Conservation (phyloP, 169 alveolate genomes). For the Plasmodium relictum region DNA sequence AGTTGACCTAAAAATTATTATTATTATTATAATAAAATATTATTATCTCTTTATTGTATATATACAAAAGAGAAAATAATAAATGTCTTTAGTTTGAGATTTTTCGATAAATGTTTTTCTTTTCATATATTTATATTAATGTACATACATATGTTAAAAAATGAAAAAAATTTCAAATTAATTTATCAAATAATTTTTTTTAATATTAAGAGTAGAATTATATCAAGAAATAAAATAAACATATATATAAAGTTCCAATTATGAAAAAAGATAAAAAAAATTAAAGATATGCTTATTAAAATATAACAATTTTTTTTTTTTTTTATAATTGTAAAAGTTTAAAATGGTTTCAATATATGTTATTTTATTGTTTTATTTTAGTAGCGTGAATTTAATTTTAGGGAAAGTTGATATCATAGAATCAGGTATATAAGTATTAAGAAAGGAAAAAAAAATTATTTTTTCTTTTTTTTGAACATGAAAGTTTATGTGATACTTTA, state of each 20-base stretch:
- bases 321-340: background rate
- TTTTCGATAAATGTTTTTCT: too few relatives aligned
- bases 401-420: constrained; percentile 35
- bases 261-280: too few relatives aligned
- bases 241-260: too few relatives aligned
- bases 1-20: too few relatives aligned
- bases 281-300: background rate
- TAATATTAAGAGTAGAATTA: too few relatives aligned
- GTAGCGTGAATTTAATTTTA: background rate
- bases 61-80: too few relatives aligned
- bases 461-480: background rate
- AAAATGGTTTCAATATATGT: background rate
- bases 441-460: constrained; percentile 3
- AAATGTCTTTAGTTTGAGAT: too few relatives aligned
- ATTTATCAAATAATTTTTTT: background rate
- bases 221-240: too few relatives aligned
- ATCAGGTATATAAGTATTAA: constrained; percentile 27
- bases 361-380: constrained; percentile 7
- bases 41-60: too few relatives aligned
- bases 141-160: too few relatives aligned
- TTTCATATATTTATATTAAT: too few relatives aligned
- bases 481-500: background rate
- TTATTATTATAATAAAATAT: too few relatives aligned
- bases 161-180: background rate
- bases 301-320: background rate